Evolutionary conservation across 2,329 filamentous ascomycete species (phyloP).

Genomic region (Sporothrix brasiliensis): DNA sequence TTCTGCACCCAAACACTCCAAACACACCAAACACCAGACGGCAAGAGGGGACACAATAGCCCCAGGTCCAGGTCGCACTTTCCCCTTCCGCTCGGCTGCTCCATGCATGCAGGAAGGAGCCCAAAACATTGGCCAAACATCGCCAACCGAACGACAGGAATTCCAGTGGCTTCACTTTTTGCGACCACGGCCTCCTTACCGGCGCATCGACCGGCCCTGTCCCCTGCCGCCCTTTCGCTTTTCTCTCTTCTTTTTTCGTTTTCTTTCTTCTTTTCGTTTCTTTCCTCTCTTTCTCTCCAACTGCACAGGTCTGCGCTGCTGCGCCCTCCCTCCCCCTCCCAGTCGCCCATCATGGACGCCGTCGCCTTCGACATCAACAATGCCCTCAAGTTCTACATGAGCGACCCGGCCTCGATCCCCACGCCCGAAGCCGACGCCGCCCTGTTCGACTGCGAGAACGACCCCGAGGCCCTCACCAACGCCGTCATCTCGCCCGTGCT

Average conservation of each 20-base stretch:
- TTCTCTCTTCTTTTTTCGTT: conserved; percentile 26
- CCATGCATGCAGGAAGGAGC: background rate
- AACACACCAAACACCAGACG: background rate
- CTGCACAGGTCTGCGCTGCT: conserved; percentile 28
- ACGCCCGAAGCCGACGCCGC: conserved; percentile 84
- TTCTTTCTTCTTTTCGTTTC: background rate
- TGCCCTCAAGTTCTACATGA: conserved; percentile 94
- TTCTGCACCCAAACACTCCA: background rate
- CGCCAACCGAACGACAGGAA: conserved; percentile 14
- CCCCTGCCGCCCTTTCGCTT: background rate
- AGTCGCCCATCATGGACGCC: conserved; percentile 62
- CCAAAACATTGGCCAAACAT: conserved; percentile 28
- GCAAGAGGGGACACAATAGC: background rate
- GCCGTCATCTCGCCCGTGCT: conserved; percentile 80
- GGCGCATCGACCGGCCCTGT: background rate
- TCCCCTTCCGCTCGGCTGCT: conserved; percentile 6
- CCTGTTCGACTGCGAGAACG: conserved; percentile 88
- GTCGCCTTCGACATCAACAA: conserved; percentile 94
- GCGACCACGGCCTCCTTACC: conserved; percentile 6
- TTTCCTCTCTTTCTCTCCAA: conserved; percentile 8
- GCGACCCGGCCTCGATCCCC: conserved; percentile 79
- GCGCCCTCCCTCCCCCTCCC: conserved; percentile 29
- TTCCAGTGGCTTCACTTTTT: conserved; percentile 25
- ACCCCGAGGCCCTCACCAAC: conserved; percentile 79
- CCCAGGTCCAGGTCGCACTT: conserved; percentile 15